Evolutionary conservation across 2,329 filamentous ascomycete species (phyloP), one percentile per base, ranked within the genome.

Genomic region (Monosporascus sp.): DNA sequence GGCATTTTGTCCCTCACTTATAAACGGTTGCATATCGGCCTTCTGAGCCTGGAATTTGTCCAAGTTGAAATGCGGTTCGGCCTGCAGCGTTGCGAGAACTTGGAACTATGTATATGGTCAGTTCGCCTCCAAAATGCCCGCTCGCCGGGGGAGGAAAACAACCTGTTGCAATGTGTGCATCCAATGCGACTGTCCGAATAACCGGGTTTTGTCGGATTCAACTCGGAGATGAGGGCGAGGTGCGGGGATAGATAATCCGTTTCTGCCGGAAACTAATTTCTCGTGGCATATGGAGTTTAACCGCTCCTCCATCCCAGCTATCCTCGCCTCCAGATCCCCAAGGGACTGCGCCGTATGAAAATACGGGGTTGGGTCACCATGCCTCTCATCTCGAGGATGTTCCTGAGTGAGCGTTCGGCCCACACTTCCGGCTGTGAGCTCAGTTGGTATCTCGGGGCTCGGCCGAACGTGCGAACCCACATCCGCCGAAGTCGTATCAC

Each of bases 131-230:
- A 48, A 6, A n/a, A 17, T 26, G 14, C 9, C 8, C 26, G 4
- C n/a, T 7, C 14, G 17, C 11, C 8, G 9, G 3, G 20, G 16
- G 43, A 26, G 22, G 5, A n/a, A 16, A 49, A 7, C 1, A 37
- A 61, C 59, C 52, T 59, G 58, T 8, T 59, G 56, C 5, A 61
- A 51, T 11, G 56, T 59, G 37, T 61, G 59, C 37, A 58, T 49
- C 60, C 60, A 63, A 45, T 63, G 60, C 6, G 50, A 50, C 44
- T 59, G 57, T 20, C 60, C 60, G 38, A 63, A 63, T 14, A 62
- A 24, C 40, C 60, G 48, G 2, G 60, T 63, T 31, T 63, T 63
- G 31, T 57, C 59, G 24, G 51, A 40, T 37, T 59, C 59, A 24
- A 52, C 49, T 2, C 59, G 58, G 19, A 61, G 55, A 53, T 60